Base-by-base conservation (phyloP, 768 basidiomycete species). In the Crepidotus variabilis region DNA sequence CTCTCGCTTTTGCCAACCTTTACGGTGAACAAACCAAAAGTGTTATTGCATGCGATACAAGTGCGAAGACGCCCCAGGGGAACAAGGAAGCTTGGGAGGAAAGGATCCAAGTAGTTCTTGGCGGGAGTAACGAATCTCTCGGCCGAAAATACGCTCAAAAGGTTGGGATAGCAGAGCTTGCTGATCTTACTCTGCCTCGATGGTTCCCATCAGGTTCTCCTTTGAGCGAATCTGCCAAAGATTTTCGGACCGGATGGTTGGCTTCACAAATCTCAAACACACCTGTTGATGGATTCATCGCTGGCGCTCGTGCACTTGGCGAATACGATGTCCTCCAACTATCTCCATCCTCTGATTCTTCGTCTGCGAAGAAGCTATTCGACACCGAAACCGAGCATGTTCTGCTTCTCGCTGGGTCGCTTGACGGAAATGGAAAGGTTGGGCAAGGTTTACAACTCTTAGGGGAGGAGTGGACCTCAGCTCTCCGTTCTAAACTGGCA, bases 71-170 rank as follows among this genome's bases (percentile, higher is more conserved):
- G 0, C 69, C 79, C 1, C 60, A 68, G 0, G 80, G 78, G 1
- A 82, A 81, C 63, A 69, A 69, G 54, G 69, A 74, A 10, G 79
- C 81, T 2, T 83, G 82, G 82, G 75, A 74, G 43, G 73, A 73
- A 8, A 69, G 81, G 16, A 76, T 78, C 20, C 64, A 64, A 13
- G 63, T 80, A 6, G 75, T 72, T 1, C 67, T 63, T 47, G 69
- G 71, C 11, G 21, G 58, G 4, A 47, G 51, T 34, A 51, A 57
- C 24, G 49, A 60, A 20, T 43, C 39, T 20, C 14, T 43, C 39
- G 39, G 14, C 39, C 52, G 16, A 2, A 28, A 56, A 3, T 60
- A 58, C 6, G 57, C 14, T 20, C 57, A 58, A 46, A 61, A 58
- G 13, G 58, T 56, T 0, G 57, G 47, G 2, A 58, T 61, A 0